Percentiles rank a stretch among this genome's conserved stretches.
phyloP scores from a whole-genome alignment of 371 early-diverging fungal genomes.

The Mortierella sp. region DNA sequence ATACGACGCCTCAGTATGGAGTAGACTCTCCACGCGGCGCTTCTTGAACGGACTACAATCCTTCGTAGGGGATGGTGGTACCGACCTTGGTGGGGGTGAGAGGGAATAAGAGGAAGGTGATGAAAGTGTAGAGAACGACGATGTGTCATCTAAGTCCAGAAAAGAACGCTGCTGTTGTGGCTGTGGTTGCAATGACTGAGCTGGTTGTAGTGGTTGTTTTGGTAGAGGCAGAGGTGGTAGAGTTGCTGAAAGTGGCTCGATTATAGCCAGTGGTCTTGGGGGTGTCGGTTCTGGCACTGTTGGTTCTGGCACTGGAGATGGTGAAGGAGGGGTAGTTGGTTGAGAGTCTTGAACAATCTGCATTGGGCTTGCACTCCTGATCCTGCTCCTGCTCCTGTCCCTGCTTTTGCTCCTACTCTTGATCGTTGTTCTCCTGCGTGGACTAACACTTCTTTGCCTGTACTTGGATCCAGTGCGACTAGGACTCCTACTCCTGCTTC shows the following conservation, averaged over 20 bases:
- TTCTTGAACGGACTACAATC: constrained; percentile 32
- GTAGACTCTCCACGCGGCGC: constrained; percentile 29
- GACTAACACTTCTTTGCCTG: constrained; percentile 16
- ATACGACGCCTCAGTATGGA: constrained; percentile 18
- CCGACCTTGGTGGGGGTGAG: constrained; percentile 33
- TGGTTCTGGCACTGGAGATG: background rate
- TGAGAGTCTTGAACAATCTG: background rate
- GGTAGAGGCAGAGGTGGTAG: constrained; percentile 20
- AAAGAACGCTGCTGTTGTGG: constrained; percentile 23
- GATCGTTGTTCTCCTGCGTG: constrained; percentile 9
- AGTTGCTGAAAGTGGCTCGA: too few species aligned
- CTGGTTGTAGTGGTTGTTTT: constrained; percentile 4
- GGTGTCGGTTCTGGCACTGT: background rate
- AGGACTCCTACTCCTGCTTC: constrained; percentile 14
- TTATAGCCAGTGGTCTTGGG: constrained; percentile 6
- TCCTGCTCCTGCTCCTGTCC: constrained; percentile 20
- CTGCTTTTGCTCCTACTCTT: constrained; percentile 26
- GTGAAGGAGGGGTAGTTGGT: background rate
- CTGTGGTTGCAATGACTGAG: constrained; percentile 21
- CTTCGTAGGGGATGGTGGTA: constrained; percentile 17
- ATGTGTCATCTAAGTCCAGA: constrained; percentile 42
- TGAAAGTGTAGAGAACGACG: constrained; percentile 48
- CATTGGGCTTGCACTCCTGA: constrained; percentile 7
- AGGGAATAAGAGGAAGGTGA: constrained; percentile 42
- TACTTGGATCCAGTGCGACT: constrained; percentile 21